Percentiles rank a stretch among this genome's conserved stretches.
Conservation (phyloP, 106 monocot species). For the Narthecium ossifragum region DNA sequence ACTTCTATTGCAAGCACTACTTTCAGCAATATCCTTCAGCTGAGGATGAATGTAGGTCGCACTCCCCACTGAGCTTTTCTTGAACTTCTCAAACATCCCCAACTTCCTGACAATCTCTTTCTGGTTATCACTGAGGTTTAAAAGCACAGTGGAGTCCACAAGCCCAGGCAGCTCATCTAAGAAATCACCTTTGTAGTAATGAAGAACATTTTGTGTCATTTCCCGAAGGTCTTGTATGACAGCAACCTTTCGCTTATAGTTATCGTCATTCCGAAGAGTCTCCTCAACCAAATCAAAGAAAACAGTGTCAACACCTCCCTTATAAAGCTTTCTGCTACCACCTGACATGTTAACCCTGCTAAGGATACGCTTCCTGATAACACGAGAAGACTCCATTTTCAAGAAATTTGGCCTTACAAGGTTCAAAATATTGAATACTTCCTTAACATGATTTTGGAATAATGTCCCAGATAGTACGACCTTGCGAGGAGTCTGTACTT, state of each 20-base stretch:
- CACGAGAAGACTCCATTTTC: slow-evolving; percentile 40
- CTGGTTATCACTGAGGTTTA: slow-evolving; percentile 51
- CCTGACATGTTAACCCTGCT: slow-evolving; percentile 48
- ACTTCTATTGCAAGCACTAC: slow-evolving; percentile 29
- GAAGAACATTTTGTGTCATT: slow-evolving; percentile 68
- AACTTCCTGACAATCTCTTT: slow-evolving; percentile 29
- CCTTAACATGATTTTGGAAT: slow-evolving; percentile 84
- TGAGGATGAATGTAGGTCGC: slow-evolving; percentile 74
- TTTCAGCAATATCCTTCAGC: slow-evolving; percentile 57
- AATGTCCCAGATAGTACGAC: slow-evolving; percentile 95
- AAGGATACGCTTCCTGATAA: slow-evolving; percentile 40
- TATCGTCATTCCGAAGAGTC: slow-evolving; percentile 47
- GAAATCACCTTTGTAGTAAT: slow-evolving; percentile 87
- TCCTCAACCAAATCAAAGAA: slow-evolving; percentile 80
- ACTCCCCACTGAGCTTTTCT: slow-evolving; percentile 52
- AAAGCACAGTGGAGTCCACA: slow-evolving; percentile 64
- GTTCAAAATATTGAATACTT: slow-evolving; percentile 88
- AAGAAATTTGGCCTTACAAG: slow-evolving; percentile 80
- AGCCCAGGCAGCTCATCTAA: slow-evolving; percentile 76
- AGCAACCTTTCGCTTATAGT: slow-evolving; percentile 37
- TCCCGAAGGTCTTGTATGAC: slow-evolving; percentile 69
- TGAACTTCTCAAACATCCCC: slow-evolving; percentile 57
- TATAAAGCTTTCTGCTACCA: slow-evolving; percentile 22
- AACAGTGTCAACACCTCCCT: slow-evolving; percentile 12
- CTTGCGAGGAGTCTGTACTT: slow-evolving; percentile 64